Evolutionary conservation across 208 protist genomes (phyloP).

Genomic region (Angomonas deanei): DNA sequence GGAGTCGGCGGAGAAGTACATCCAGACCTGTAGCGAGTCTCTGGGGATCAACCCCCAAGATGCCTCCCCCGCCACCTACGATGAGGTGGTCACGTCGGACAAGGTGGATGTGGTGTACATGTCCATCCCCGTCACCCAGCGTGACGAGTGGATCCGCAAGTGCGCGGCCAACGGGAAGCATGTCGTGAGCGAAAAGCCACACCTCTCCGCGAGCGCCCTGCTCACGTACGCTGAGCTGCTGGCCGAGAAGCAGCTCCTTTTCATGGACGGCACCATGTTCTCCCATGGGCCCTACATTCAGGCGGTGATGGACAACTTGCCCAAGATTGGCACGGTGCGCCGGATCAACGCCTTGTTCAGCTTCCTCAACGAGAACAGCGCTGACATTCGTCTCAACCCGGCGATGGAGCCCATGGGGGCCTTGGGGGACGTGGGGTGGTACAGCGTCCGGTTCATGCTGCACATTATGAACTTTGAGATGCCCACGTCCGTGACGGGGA

Average conservation of each 20-base stretch:
- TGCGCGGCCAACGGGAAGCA: conserved; percentile 60
- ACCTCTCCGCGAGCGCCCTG: conserved; percentile 21
- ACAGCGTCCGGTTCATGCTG: conserved; percentile 65
- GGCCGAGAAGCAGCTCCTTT: conserved; percentile 42
- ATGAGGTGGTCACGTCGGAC: conserved; percentile 33
- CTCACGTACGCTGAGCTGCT: conserved; percentile 48
- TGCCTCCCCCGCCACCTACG: conserved; percentile 23
- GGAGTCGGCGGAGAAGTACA: conserved; percentile 12
- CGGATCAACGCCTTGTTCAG: conserved; percentile 50
- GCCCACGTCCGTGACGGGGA: conserved; percentile 41
- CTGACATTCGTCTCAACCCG: conserved; percentile 61
- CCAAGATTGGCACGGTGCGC: conserved; percentile 21
- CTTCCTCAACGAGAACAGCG: conserved; percentile 28
- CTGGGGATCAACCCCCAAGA: background rate
- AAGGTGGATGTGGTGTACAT: conserved; percentile 74
- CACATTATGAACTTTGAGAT: conserved; percentile 58
- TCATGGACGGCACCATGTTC: conserved; percentile 71
- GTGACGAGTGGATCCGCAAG: conserved; percentile 50
- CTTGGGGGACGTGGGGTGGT: conserved; percentile 74
- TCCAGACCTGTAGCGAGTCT: conserved; percentile 11
- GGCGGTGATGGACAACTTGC: conserved; percentile 29
- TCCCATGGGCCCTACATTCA: conserved; percentile 49
- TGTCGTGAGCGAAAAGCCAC: conserved; percentile 68
- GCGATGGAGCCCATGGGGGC: conserved; percentile 54
- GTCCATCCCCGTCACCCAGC: conserved; percentile 42